Conservation (phyloP, 345 rosid species). For the Kandelia obovata region DNA sequence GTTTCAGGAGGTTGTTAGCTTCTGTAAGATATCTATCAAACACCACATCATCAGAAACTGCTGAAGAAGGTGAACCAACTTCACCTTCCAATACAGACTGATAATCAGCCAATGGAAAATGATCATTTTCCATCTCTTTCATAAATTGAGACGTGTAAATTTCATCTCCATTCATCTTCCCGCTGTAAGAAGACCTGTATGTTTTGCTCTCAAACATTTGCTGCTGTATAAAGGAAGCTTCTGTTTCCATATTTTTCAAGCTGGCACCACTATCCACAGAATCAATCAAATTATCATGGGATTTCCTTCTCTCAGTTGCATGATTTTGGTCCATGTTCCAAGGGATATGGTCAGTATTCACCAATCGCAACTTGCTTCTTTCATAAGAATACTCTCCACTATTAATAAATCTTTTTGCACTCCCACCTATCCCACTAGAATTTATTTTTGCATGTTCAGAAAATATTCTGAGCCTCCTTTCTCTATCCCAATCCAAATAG, state of each 20-base stretch:
- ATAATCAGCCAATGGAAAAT: slow-evolving; percentile 21
- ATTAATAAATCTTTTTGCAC: slow-evolving; percentile 27
- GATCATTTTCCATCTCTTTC: slow-evolving; percentile 23
- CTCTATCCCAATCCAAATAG: slow-evolving; percentile 22
- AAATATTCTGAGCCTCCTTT: slow-evolving; percentile 17
- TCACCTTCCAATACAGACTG: slow-evolving; percentile 20
- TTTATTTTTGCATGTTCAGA: slow-evolving; percentile 20
- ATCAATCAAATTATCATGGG: slow-evolving; percentile 34
- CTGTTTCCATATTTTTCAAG: slow-evolving; percentile 30
- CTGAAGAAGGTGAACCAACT: slow-evolving; percentile 33
- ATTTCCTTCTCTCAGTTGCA: slow-evolving; percentile 27
- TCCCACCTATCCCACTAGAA: slow-evolving; percentile 16
- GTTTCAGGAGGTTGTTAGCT: slow-evolving; percentile 50
- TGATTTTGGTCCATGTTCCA: slow-evolving; percentile 23
- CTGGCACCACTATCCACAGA: slow-evolving; percentile 35
- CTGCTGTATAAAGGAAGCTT: slow-evolving; percentile 38
- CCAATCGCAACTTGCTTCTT: slow-evolving; percentile 29
- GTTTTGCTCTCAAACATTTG: slow-evolving; percentile 25
- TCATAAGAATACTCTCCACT: slow-evolving; percentile 24
- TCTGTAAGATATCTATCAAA: slow-evolving; percentile 51
- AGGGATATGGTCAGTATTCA: slow-evolving; percentile 20
- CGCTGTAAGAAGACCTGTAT: slow-evolving; percentile 29
- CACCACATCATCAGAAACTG: slow-evolving; percentile 40
- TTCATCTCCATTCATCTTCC: slow-evolving; percentile 27
- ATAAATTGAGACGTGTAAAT: slow-evolving; percentile 23